These are phyloP conservation scores for Beauveria pseudobassiana DNA, from an alignment of 2,329 filamentous ascomycete genomes.

Conservation along the genomic window DNA sequence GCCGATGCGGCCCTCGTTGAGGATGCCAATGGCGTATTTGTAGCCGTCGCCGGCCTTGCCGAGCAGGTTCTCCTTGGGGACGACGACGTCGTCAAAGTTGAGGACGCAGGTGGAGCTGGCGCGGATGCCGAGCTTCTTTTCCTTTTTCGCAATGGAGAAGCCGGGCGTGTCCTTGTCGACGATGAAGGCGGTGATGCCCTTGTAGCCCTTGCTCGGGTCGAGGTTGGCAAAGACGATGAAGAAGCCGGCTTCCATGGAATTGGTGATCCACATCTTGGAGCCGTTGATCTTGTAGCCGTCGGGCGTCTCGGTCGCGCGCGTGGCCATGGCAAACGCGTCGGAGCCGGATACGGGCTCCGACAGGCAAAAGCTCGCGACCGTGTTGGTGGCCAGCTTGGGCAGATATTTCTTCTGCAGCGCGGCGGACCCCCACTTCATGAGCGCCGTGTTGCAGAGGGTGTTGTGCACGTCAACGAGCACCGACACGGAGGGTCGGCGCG, in stretches of 20 bases:
- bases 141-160: constrained; percentile 96
- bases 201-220: constrained; percentile 86
- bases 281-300: constrained; percentile 83
- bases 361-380: constrained; percentile 86
- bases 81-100: constrained; percentile 92
- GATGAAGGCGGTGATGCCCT: constrained; percentile 92
- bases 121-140: constrained; percentile 97
- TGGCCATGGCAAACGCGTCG: constrained; percentile 91
- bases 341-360: constrained; percentile 90
- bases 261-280: constrained; percentile 99
- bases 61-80: constrained; percentile 81
- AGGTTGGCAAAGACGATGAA: constrained; percentile 99
- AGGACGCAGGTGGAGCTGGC: constrained; percentile 95
- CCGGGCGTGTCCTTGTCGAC: constrained; percentile 85
- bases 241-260: constrained; percentile 85
- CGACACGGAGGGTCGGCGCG: constrained; percentile 86
- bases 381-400: constrained; percentile 82
- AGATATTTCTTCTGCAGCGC: constrained; percentile 78
- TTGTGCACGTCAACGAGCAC: constrained; percentile 98
- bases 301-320: constrained; percentile 76
- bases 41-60: constrained; percentile 88
- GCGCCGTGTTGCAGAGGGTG: constrained; percentile 89
- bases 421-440: constrained; percentile 75
- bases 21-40: constrained; percentile 89
- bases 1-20: constrained; percentile 96